These are phyloP conservation scores for Tulasnella sp. DNA, from an alignment of 768 basidiomycete species.

Conservation along the genomic window DNA sequence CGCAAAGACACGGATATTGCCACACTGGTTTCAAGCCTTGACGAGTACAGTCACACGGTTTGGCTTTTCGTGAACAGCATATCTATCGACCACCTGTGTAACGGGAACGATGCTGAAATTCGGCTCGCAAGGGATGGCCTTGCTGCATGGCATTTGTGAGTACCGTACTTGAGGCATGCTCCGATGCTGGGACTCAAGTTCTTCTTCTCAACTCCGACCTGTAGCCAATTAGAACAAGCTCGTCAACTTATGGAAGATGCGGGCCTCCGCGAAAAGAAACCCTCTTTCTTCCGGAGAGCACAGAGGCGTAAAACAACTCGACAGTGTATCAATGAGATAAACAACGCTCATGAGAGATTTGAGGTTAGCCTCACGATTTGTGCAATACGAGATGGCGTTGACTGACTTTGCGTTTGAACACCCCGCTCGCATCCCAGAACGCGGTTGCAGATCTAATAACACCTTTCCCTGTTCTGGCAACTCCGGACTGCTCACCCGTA, in stretches of 20 bases:
- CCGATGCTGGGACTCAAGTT: background rate
- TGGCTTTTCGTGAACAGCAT: background rate
- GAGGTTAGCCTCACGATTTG: background rate
- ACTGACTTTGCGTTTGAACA: background rate
- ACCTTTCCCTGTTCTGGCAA: background rate
- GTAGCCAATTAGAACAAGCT: conserved; percentile 2
- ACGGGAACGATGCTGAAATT: background rate
- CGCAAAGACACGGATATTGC: background rate
- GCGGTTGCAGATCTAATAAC: background rate
- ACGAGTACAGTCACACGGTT: background rate
- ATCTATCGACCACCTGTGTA: background rate
- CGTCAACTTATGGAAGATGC: background rate
- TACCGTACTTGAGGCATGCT: background rate
- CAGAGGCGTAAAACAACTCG: background rate
- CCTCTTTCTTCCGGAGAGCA: background rate
- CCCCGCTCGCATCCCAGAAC: background rate
- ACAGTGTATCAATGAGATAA: background rate
- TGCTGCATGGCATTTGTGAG: background rate
- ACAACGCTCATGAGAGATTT: background rate
- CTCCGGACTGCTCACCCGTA: background rate
- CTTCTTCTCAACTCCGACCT: background rate
- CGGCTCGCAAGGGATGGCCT: background rate
- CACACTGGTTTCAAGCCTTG: background rate
- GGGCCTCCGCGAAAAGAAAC: background rate
- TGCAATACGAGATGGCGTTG: too few relatives aligned